Percentiles rank a stretch among this genome's conserved stretches.
Conservation (phyloP, 202 grass and related monocot species). For the Elaeis oleifera region DNA sequence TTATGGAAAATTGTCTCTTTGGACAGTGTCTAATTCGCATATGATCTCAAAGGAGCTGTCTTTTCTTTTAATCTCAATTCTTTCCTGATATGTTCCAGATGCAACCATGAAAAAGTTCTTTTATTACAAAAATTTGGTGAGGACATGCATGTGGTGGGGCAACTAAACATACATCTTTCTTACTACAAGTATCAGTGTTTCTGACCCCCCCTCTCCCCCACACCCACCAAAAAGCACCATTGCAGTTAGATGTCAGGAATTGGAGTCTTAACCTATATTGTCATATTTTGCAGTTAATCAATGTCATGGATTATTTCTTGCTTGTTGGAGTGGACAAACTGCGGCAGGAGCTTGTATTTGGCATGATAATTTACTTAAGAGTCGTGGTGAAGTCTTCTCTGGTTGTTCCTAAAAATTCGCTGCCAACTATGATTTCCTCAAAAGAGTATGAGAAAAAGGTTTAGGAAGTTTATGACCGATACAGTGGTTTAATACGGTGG, state of each 20-base stretch:
- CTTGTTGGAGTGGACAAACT: slow-evolving; percentile 83
- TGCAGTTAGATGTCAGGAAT: no score
- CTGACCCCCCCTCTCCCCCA: no score
- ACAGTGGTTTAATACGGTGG: slow-evolving; percentile 13
- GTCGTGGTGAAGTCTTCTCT: slow-evolving; percentile 75
- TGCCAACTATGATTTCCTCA: slow-evolving; percentile 67
- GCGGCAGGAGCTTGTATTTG: slow-evolving; percentile 75
- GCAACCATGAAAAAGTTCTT: slow-evolving; percentile 40
- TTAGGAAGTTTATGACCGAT: slow-evolving; percentile 48
- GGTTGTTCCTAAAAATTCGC: slow-evolving; percentile 66
- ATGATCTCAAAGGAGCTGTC: slow-evolving; percentile 84
- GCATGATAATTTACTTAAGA: slow-evolving; percentile 91
- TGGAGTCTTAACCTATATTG: no score
- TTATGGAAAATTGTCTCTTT: slow-evolving; percentile 98
- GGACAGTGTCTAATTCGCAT: slow-evolving; percentile 66
- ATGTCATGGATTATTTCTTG: slow-evolving; percentile 89
- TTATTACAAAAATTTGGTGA: slow-evolving; percentile 85
- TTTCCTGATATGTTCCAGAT: slow-evolving; percentile 47
- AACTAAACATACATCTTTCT: slow-evolving; percentile 87
- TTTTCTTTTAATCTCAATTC: no score
- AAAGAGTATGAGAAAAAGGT: slow-evolving; percentile 81
- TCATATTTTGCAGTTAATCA: slow-evolving; percentile 40
- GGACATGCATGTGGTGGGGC: slow-evolving; percentile 67
- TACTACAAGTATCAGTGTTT: slow-evolving; percentile 50
- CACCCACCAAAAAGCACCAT: no score